Evolutionary conservation across 169 alveolate genomes (phyloP), one percentile per base, ranked within the genome.

Genomic region (Plasmodium gallinaceum): DNA sequence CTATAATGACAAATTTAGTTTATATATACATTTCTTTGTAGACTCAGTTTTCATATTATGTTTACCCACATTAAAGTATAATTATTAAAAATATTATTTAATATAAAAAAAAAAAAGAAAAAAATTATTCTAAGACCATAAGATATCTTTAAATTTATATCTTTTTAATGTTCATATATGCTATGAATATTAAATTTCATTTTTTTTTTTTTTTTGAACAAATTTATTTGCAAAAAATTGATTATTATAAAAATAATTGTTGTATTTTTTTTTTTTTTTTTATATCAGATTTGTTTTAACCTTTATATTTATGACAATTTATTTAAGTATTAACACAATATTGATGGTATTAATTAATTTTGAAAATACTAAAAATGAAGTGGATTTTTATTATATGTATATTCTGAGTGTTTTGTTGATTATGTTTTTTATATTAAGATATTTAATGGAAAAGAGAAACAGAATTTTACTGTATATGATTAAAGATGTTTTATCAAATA

Each of bases 31-130:
- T 60, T 68, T 80, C 61, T 80, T 80, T 61, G 72, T 80, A 39
- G 90, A 80, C 37, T 60, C 90, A 10, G 90, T 80, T 42, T 80
- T 68, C 54, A 58, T 80, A 18, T 70, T 80, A 18, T 80, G 85
- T 43, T 75, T 80, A 14, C 90, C 90, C 26, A 32, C 90, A 6
- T 68, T 80, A 22, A 80, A 69, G 90, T 80, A 80, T 32, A 74
- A 22, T 42, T 60, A 6, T 10, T 32, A 39, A 48, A 10, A 48
- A 48, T 10, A 2, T 48, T 48, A 48, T 10, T 10, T 48, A 2
- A 2, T 26, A 0, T 45, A 0, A 6, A 62, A 2, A 45, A 0
- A 62, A 8, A 62, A 20, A 48, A 48, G 16, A 48, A 48, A 57
- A 57, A 57, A 57, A 57, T 57, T 14, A 7, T 7, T 20, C 12